Evolutionary conservation across 345 rosid genomes (phyloP).

Genomic region (Gynandropsis gynandra): DNA sequence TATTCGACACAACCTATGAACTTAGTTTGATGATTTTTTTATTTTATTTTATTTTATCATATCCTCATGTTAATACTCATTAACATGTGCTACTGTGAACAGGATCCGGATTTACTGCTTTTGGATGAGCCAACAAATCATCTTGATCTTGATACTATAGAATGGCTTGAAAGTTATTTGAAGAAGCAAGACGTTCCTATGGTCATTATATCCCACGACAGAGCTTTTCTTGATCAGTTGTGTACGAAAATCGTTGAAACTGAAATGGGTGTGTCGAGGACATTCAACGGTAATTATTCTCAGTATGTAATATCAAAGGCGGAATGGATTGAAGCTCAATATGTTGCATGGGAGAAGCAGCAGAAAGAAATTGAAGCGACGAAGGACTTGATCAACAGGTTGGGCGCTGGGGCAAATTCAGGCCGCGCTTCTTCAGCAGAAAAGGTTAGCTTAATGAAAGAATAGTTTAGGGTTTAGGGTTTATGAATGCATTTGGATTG

Average conservation of each 20-base stretch:
- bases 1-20: too few relatives aligned
- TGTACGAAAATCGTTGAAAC: constrained; percentile 96
- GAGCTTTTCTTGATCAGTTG: constrained; percentile 92
- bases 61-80: too few relatives aligned
- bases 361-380: constrained; percentile 83
- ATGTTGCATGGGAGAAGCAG: constrained; percentile 86
- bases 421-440: constrained; percentile 97
- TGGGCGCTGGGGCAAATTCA: constrained; percentile 79
- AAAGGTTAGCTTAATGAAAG: constrained; percentile 42
- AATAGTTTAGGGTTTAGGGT: too few relatives aligned
- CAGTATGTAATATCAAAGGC: constrained; percentile 68
- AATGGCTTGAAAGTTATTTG: constrained; percentile 95
- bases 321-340: constrained; percentile 66
- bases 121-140: constrained; percentile 97
- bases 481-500: too few relatives aligned
- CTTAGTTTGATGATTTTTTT: too few relatives aligned
- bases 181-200: constrained; percentile 87
- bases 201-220: constrained; percentile 94
- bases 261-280: constrained; percentile 87
- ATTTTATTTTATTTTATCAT: too few relatives aligned
- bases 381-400: constrained; percentile 60
- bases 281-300: constrained; percentile 83
- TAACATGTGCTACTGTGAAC: constrained; percentile 26
- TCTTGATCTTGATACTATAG: constrained; percentile 91
- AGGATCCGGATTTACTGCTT: constrained; percentile 92